Conservation (phyloP, 2,329 filamentous ascomycete species). For the Diplodia scrobiculata region DNA sequence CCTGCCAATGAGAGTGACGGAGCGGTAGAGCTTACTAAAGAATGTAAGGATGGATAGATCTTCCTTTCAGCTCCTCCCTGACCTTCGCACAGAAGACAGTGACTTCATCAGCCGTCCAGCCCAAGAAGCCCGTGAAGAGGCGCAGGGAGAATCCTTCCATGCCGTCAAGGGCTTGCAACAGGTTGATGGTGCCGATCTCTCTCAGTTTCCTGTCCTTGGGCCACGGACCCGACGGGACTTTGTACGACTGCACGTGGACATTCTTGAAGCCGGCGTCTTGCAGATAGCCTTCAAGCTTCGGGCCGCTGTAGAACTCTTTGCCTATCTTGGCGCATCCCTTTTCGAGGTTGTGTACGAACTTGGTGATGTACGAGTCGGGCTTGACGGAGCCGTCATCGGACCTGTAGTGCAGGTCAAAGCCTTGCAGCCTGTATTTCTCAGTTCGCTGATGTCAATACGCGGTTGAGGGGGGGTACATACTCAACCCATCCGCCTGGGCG, state of each 20-base stretch:
- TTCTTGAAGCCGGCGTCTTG: slow-evolving; percentile 48
- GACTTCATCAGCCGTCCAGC: slow-evolving; percentile 50
- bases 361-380: slow-evolving; percentile 4
- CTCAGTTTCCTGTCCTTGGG: slow-evolving; percentile 33
- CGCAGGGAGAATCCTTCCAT: slow-evolving; percentile 49
- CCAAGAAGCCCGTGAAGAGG: slow-evolving; percentile 46
- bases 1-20: too few relatives aligned
- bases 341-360: neutral
- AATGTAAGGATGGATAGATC: slow-evolving; percentile 38
- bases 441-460: too few relatives aligned
- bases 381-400: slow-evolving; percentile 42
- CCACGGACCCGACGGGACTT: slow-evolving; percentile 38
- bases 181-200: slow-evolving; percentile 37
- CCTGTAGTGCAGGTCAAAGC: slow-evolving; percentile 48
- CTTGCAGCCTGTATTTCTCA: slow-evolving; percentile 41
- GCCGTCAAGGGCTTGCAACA: slow-evolving; percentile 47
- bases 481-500: slow-evolving; percentile 55
- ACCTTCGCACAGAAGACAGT: slow-evolving; percentile 45
- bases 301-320: slow-evolving; percentile 33
- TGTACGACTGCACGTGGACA: slow-evolving; percentile 41
- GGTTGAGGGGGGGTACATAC: neutral
- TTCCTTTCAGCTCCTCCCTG: slow-evolving; percentile 37
- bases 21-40: slow-evolving; percentile 34
- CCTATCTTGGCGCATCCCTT: slow-evolving; percentile 25
- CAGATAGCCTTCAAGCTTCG: slow-evolving; percentile 44